A percentile compares a stretch with the other conserved stretches of the same genome.
Conservation (phyloP, 192 early-diverging fungal species). For the Coemansia furcata region DNA sequence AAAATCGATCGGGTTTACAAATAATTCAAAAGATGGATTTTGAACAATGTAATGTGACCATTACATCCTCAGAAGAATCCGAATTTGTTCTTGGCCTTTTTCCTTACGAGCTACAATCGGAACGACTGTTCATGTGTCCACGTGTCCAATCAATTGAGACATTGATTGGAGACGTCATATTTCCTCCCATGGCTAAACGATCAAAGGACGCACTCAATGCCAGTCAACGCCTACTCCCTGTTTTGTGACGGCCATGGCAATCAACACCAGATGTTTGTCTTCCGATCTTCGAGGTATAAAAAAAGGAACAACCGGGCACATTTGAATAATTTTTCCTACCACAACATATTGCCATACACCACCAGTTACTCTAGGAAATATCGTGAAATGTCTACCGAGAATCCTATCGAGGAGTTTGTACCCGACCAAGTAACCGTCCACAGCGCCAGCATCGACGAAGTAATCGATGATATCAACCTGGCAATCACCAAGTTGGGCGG, state of each 20-base stretch:
- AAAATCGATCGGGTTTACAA: neutral
- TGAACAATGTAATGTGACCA: neutral
- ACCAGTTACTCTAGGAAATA: neutral
- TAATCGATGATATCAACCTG: neutral
- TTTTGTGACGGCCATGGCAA: neutral
- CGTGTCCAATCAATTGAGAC: neutral
- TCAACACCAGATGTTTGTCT: neutral
- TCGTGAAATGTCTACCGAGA: neutral
- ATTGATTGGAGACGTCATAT: neutral
- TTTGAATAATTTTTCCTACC: neutral
- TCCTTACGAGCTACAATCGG: neutral
- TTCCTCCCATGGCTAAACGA: neutral
- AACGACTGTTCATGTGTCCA: neutral
- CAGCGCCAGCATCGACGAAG: neutral
- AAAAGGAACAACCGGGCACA: neutral
- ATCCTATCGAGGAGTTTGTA: neutral
- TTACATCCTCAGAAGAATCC: too few species aligned
- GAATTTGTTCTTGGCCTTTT: neutral
- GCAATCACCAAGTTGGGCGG: neutral
- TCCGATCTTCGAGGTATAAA: neutral
- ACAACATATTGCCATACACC: neutral
- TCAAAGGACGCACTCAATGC: neutral
- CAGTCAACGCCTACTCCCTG: neutral
- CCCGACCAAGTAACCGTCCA: neutral
- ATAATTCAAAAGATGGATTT: neutral